phyloP scores from a whole-genome alignment of 2,329 filamentous ascomycete genomes.

The Tolypocladium tropicale region DNA sequence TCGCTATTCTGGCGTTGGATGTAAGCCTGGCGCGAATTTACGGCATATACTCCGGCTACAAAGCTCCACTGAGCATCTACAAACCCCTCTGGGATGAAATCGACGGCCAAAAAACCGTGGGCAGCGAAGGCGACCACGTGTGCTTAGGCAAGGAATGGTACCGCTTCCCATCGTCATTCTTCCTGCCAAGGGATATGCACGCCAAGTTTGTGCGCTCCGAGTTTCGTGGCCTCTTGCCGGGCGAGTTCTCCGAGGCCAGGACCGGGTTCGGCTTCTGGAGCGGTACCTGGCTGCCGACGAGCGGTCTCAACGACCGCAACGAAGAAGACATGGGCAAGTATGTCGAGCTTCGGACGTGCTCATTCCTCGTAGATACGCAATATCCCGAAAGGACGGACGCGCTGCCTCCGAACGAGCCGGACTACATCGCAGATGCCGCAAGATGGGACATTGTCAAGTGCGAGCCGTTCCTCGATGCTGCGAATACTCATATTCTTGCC shows the following conservation, averaged over 20 bases:
- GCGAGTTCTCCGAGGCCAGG: constrained; percentile 72
- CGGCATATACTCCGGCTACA: constrained; percentile 73
- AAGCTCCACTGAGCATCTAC: constrained; percentile 67
- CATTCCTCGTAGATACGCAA: constrained; percentile 80
- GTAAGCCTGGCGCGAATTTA: constrained; percentile 62
- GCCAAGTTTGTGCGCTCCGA: constrained; percentile 88
- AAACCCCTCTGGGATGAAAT: constrained; percentile 49
- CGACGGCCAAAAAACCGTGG: constrained; percentile 34
- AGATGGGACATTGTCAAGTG: constrained; percentile 74
- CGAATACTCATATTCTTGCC: constrained; percentile 60
- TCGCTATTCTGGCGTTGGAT: constrained; percentile 54
- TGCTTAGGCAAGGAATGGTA: constrained; percentile 98
- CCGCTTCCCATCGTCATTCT: constrained; percentile 88
- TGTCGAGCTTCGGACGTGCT: constrained; percentile 62
- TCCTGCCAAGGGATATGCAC: constrained; percentile 71
- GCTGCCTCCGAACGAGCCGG: constrained; percentile 61
- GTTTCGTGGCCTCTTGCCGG: constrained; percentile 80
- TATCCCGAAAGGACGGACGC: constrained; percentile 47
- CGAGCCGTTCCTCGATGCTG: constrained; percentile 69
- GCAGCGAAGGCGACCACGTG: constrained; percentile 55
- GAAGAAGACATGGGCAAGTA: constrained; percentile 83
- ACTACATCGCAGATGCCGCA: constrained; percentile 63
- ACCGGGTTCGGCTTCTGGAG: constrained; percentile 63
- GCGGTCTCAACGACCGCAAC: constrained; percentile 88
- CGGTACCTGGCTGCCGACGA: constrained; percentile 73